Conservation (phyloP, 495 filamentous ascomycete species). For the Tetracladium marchalianum region DNA sequence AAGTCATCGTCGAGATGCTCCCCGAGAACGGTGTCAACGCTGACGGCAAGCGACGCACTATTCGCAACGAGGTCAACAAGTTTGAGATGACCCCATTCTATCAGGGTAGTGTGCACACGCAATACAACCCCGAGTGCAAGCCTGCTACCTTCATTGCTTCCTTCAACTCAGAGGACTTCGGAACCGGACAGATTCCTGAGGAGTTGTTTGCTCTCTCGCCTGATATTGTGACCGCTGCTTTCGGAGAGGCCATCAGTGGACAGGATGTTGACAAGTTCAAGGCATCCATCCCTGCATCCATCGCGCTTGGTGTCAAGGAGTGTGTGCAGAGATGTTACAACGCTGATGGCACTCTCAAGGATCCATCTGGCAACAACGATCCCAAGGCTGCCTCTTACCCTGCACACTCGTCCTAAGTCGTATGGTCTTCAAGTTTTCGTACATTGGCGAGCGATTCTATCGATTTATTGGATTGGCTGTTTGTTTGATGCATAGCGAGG, state of each 20-base stretch:
- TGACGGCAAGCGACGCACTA: slow-evolving; percentile 11
- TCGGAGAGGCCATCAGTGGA: slow-evolving; percentile 22
- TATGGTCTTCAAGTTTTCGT: too few relatives aligned
- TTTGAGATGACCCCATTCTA: slow-evolving; percentile 34
- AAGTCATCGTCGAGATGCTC: slow-evolving; percentile 28
- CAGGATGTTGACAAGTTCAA: slow-evolving; percentile 27
- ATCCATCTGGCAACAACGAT: too few relatives aligned
- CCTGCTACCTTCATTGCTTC: slow-evolving; percentile 29
- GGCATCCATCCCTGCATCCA: slow-evolving; percentile 24
- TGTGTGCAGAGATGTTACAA: slow-evolving; percentile 12
- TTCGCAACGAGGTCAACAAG: slow-evolving; percentile 22
- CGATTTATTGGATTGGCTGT: too few relatives aligned
- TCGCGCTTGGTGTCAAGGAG: slow-evolving; percentile 17
- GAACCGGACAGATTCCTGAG: slow-evolving; percentile 23
- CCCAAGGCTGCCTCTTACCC: too few relatives aligned
- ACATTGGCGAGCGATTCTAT: too few relatives aligned
- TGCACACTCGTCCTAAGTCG: too few relatives aligned
- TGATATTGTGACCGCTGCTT: slow-evolving; percentile 25
- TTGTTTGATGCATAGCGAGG: too few relatives aligned
- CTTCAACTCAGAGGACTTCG: slow-evolving; percentile 32
- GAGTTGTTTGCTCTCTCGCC: slow-evolving; percentile 25
- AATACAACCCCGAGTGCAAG: slow-evolving; percentile 36
- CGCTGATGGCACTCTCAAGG: too few relatives aligned
- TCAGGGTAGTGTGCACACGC: slow-evolving; percentile 33
- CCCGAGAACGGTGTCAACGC: slow-evolving; percentile 29